Evolutionary conservation across 495 filamentous ascomycete genomes (phyloP).

Genomic region (Hypoxylon lienhwacheense): DNA sequence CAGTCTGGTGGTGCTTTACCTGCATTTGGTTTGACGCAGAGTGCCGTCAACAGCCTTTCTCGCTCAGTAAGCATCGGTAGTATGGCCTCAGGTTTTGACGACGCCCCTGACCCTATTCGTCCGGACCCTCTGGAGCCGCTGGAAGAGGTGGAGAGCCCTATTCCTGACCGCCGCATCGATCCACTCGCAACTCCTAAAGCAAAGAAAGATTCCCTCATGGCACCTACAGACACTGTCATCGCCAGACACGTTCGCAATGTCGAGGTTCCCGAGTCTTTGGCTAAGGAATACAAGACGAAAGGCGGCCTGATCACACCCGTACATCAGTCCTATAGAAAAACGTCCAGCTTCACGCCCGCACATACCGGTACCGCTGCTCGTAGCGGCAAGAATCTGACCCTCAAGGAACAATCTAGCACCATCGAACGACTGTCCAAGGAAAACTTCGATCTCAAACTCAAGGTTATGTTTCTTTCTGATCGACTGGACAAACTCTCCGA

Average conservation of each 20-base stretch:
- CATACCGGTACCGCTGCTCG: conserved; percentile 55
- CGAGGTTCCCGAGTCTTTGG: conserved; percentile 84
- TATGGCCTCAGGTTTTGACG: conserved; percentile 89
- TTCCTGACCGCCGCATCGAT: conserved; percentile 41
- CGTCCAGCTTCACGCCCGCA: conserved; percentile 56
- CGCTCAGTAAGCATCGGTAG: conserved; percentile 88
- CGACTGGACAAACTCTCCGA: conserved; percentile 90
- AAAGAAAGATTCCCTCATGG: conserved; percentile 53
- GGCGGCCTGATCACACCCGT: conserved; percentile 58
- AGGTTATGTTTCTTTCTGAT: conserved; percentile 95
- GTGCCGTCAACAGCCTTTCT: conserved; percentile 61
- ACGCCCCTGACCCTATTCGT: conserved; percentile 62
- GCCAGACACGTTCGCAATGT: conserved; percentile 85
- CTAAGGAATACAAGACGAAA: conserved; percentile 72
- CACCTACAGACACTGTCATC: conserved; percentile 86
- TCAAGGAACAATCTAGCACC: conserved; percentile 96
- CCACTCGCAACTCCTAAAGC: conserved; percentile 50
- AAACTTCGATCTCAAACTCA: conserved; percentile 96
- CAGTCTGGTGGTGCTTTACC: conserved; percentile 80
- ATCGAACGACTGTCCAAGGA: conserved; percentile 94
- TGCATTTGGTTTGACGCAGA: conserved; percentile 54
- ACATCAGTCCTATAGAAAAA: conserved; percentile 36
- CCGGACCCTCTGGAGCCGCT: conserved; percentile 54
- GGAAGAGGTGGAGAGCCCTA: conserved; percentile 46
- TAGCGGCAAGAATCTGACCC: conserved; percentile 78